Percentiles rank a stretch among this genome's conserved stretches.
Conservation (phyloP, 2,329 filamentous ascomycete species). For the Fusarium drepaniforme region DNA sequence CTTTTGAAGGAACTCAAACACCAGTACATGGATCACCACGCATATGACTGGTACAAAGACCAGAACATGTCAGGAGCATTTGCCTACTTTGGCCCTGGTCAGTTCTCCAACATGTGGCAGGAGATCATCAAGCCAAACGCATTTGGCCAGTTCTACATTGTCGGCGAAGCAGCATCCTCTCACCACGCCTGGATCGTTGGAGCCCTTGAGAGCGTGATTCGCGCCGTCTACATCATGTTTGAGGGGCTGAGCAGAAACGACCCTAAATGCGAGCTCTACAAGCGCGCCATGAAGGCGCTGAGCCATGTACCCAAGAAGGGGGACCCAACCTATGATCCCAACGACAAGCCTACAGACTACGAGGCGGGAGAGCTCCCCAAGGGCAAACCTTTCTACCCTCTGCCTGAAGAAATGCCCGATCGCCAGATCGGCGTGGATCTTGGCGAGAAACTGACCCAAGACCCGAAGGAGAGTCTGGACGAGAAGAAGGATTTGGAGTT, state of each 20-base stretch:
- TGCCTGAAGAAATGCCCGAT: conserved; percentile 22
- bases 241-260: conserved; percentile 12
- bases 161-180: conserved; percentile 35
- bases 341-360: not conserved
- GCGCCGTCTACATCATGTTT: conserved; percentile 29
- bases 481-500: not conserved
- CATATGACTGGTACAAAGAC: conserved; percentile 37
- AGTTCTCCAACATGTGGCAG: conserved; percentile 41
- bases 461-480: not conserved
- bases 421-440: not conserved
- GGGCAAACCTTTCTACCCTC: conserved; percentile 8
- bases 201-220: conserved; percentile 35
- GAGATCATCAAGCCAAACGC: conserved; percentile 40
- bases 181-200: conserved; percentile 41
- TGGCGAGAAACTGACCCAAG: not conserved
- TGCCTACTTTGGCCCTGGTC: conserved; percentile 33
- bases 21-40: conserved; percentile 30
- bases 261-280: not conserved
- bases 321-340: not conserved
- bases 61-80: conserved; percentile 40
- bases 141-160: conserved; percentile 33
- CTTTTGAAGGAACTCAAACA: conserved; percentile 3
- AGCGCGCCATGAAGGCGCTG: not conserved
- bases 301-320: not conserved
- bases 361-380: not conserved